Conservation (phyloP, 345 rosid genomes). For the Eucalyptus melliodora region DNA sequence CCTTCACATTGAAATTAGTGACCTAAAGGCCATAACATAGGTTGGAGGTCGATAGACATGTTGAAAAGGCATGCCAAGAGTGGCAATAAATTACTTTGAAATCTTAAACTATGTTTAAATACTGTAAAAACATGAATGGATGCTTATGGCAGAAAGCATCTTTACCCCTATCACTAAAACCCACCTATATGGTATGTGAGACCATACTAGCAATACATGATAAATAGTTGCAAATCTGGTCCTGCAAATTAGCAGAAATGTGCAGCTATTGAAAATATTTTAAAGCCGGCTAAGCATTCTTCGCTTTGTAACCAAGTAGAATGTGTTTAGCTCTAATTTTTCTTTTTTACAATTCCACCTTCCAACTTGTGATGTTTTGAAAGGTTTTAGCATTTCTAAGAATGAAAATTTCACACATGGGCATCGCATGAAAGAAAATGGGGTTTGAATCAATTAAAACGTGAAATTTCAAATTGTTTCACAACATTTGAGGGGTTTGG, state of each 20-base stretch:
- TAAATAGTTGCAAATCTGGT: neutral
- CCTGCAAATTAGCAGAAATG: neutral
- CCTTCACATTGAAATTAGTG: conserved; percentile 76
- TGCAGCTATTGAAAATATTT: neutral
- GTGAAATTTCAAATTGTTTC: too few species aligned
- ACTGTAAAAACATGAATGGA: neutral
- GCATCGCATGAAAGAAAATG: too few species aligned
- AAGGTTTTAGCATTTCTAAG: neutral
- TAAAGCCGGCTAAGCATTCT: neutral
- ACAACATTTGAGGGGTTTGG: too few species aligned
- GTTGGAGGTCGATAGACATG: neutral
- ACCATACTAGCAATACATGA: neutral
- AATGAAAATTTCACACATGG: too few species aligned
- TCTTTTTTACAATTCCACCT: neutral
- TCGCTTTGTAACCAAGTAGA: neutral
- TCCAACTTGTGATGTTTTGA: neutral
- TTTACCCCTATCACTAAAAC: neutral
- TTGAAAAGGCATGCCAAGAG: neutral
- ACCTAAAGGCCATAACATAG: conserved; percentile 28
- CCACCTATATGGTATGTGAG: neutral
- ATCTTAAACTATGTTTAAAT: neutral
- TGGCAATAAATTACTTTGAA: neutral
- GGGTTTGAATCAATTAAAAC: too few species aligned
- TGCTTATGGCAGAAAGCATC: neutral
- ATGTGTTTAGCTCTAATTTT: neutral